Base-by-base conservation (phyloP, 768 basidiomycete genomes). In the Thelephora ganbajun region DNA sequence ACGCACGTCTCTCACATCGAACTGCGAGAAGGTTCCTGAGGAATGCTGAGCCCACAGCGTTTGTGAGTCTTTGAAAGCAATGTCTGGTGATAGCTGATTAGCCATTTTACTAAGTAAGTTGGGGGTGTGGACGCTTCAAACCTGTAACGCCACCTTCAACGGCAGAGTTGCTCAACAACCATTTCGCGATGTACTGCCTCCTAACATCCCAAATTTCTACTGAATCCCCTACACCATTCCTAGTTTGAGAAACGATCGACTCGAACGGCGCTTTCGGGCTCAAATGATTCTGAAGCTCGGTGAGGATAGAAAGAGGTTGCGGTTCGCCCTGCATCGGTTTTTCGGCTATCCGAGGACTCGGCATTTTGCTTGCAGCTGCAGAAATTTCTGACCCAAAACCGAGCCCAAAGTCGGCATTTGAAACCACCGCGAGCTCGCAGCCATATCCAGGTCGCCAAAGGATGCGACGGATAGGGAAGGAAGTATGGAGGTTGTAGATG, bases 121-220 rank as follows among this genome's bases (percentile, higher is more conserved):
- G 16, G 19, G 48, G 18, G 16, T 4, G 11, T 16, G 35, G 9
- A 47, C 45, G 35, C 18, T 5, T 13, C 30, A 57, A 71, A 88
- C 88, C 88, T 11, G 80, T 80, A 2, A 83, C 77, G 19, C 80
- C 79, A 5, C 86, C 83, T 50, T 90, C 87, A 1, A 66, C 67
- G 4, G 73, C 68, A 11, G 76, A 77, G 12, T 79, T 76, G 18
- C 69, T 71, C 11, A 89, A 73, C 2, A 74, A 72, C 83, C 88
- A 91, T 63, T 91, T 92, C 5, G 83, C 80, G 44, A 90, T 71
- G 74, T 82, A 86, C 0, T 76, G 74, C 43, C 89, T 68, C 47
- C 88, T 69, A 1, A 85, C 83, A 59, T 92, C 88, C 89, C 89
- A 92, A 19, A 91, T 80, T 55, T 90, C 87, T 26, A 88, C 69